Percentiles rank a stretch among this genome's conserved stretches.
These are phyloP conservation scores for Hagleromyces aurorensis DNA, from an alignment of 805 yeast species.

Conservation along the genomic window DNA sequence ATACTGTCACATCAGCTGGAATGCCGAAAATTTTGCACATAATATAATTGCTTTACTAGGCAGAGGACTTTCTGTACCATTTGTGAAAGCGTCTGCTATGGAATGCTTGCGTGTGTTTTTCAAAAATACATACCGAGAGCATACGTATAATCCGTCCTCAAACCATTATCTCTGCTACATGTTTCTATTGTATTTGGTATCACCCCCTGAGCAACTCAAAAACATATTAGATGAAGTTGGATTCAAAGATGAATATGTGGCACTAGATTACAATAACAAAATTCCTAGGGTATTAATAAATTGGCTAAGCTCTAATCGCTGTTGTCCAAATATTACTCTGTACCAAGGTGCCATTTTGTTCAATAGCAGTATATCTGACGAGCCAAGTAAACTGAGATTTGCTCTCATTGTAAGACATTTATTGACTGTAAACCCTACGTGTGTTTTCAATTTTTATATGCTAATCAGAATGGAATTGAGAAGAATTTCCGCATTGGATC, in stretches of 20 bases:
- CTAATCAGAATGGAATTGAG: slow-evolving; percentile 29
- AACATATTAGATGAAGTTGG: slow-evolving; percentile 31
- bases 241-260: slow-evolving; percentile 28
- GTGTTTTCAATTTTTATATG: slow-evolving; percentile 29
- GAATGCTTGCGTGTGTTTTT: slow-evolving; percentile 38
- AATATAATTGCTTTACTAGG: slow-evolving; percentile 40
- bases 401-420: slow-evolving; percentile 28
- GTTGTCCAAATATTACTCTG: slow-evolving; percentile 28
- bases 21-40: slow-evolving; percentile 42
- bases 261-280: slow-evolving; percentile 28
- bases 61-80: slow-evolving; percentile 54
- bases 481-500: slow-evolving; percentile 24
- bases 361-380: slow-evolving; percentile 30
- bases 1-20: slow-evolving; percentile 33
- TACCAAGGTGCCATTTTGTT: slow-evolving; percentile 32
- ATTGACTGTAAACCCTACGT: slow-evolving; percentile 27
- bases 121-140: slow-evolving; percentile 36
- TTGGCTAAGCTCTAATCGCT: slow-evolving; percentile 27
- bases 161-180: slow-evolving; percentile 22
- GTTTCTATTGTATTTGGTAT: slow-evolving; percentile 32
- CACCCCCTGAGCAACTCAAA: slow-evolving; percentile 33
- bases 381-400: slow-evolving; percentile 30
- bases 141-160: slow-evolving; percentile 9
- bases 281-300: slow-evolving; percentile 34
- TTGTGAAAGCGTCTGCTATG: slow-evolving; percentile 43